Percentiles rank a stretch among this genome's conserved stretches.
Conservation (phyloP, 2,329 filamentous ascomycete genomes). For the Pyrenophora tritici-repentis region DNA sequence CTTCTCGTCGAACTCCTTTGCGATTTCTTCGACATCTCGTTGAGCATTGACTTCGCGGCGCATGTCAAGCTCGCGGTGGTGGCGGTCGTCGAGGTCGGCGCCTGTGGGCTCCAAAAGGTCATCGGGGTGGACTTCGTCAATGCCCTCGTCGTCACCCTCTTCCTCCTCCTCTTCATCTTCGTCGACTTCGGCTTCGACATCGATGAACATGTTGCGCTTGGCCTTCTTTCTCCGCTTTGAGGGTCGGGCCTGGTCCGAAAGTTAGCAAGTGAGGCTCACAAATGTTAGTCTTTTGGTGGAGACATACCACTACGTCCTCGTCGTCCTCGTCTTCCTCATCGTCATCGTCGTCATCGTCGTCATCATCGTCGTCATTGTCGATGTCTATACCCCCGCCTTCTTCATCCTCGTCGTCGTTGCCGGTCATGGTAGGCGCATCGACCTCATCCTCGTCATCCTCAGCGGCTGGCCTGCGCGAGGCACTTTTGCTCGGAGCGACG, state of each 20-base stretch:
- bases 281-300: slow-evolving; percentile 3
- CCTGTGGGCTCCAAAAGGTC: slow-evolving; percentile 79
- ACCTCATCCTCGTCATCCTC: slow-evolving; percentile 47
- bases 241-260: slow-evolving; percentile 63
- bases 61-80: slow-evolving; percentile 92
- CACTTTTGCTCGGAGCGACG: slow-evolving; percentile 22
- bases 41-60: slow-evolving; percentile 85
- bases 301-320: slow-evolving; percentile 49
- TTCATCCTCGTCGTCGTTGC: slow-evolving; percentile 54
- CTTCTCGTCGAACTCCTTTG: slow-evolving; percentile 77
- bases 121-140: slow-evolving; percentile 87
- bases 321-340: slow-evolving; percentile 73
- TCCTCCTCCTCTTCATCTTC: slow-evolving; percentile 83
- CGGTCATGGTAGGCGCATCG: slow-evolving; percentile 39
- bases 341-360: slow-evolving; percentile 63
- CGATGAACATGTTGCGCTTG: slow-evolving; percentile 84
- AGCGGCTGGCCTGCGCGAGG: slow-evolving; percentile 37
- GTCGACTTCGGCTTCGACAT: slow-evolving; percentile 97
- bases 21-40: slow-evolving; percentile 92
- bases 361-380: slow-evolving; percentile 61
- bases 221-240: slow-evolving; percentile 79
- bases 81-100: slow-evolving; percentile 83
- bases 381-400: slow-evolving; percentile 60
- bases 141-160: slow-evolving; percentile 80
- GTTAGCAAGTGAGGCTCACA: slow-evolving; percentile 22